Base-by-base conservation (phyloP, 2,329 filamentous ascomycete species). In the Colletotrichum spaethianum region DNA sequence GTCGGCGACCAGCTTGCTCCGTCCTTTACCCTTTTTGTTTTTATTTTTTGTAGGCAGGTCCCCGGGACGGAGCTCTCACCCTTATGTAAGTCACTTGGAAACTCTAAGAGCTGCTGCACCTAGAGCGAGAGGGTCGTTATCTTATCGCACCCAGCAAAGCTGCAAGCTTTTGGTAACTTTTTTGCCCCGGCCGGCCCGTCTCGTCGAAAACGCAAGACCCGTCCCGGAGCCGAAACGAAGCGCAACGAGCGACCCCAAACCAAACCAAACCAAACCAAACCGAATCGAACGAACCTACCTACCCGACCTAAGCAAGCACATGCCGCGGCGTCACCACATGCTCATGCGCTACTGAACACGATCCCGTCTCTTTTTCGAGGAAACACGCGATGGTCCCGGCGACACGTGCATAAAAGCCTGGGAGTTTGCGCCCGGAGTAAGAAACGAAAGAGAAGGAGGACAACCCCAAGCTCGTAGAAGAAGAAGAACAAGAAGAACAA, bases 111-210 rank as follows among this genome's bases (percentile, higher is more conserved):
- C 38, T 42, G 57, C 26, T 26, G 40, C 26, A 26, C 40, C 40
- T 16, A 28, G 14, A 11, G 44, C 46, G 23, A 20, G 28, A 31
- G 33, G 20, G 16, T 20, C 38, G 44, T 68, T 67, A 71, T 71
- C 68, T 71, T 71, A 71, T 71, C 68, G 40, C 23, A 23, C 23
- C n/a, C 50, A 48, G 16, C 36, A 60, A 60, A 65, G 53, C 38
- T 38, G 23, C 20, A 46, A 67, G 64, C 64, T 71, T 44, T 7
- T 28, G 48, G 9, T 16, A 62, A 57, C 52, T 33, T 57, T 52
- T 26, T 46, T 36, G n/a, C 9, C 36, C 31, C 31, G 28, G 7
- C 42, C 33, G 12, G 7, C 38, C 18, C 23, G 26, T n/a, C 16
- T 63, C 50, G 38, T 38, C 16, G 26, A 23, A 66, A 31, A 38